Base-by-base conservation (phyloP, 345 rosid species). In the Leavenworthia alabamica region DNA sequence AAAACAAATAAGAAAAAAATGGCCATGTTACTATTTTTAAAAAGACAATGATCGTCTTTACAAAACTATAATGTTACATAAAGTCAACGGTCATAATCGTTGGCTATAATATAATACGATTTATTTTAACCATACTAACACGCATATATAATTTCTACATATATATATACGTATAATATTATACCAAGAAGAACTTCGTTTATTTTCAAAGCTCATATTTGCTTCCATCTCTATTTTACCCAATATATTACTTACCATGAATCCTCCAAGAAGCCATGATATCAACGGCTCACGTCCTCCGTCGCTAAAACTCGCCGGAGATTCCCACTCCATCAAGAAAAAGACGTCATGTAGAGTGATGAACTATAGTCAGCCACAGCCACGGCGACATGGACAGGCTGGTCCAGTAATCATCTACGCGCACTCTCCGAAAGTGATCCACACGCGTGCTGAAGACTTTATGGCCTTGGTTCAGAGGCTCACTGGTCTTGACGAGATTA, bases 401-500 rank as follows among this genome's bases (percentile, higher is more conserved):
- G 74, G 27, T 7, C 90, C 94, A 1, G 81, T 86, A 1, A 81
- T 89, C 56, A 89, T 84, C 33, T 84, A 89, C 44, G 71, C 83
- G 0, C 77, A 73, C 41, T 82, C 97, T 4, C 91, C 97, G 0
- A 84, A 79, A 63, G 65, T 89, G 58, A 89, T 89, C 67, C 91
- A 89, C 75, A 84, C 95, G 4, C 80, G 82, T 4, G 83, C 97
- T 1, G 73, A 73, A 13, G 90, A 89, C 66, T 89, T 89, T 67
- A 89, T 84, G 97, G 80, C 84, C 19, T 54, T 89, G 75, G 95
- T 89, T 71, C 97, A 86, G 23, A 78, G 75, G 61, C 88, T 89
- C 3, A 89, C 97, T 0, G 95, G 97, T 71, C 77, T 3, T 56
- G 74, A 23, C 4, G 26, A 31, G 27, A 35, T 50, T 57, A 58